A percentile compares a stretch with the other conserved stretches of the same genome.
These are phyloP conservation scores for Zoysia pacifica DNA, from an alignment of 176 grass and related monocot genomes.

Conservation along the genomic window DNA sequence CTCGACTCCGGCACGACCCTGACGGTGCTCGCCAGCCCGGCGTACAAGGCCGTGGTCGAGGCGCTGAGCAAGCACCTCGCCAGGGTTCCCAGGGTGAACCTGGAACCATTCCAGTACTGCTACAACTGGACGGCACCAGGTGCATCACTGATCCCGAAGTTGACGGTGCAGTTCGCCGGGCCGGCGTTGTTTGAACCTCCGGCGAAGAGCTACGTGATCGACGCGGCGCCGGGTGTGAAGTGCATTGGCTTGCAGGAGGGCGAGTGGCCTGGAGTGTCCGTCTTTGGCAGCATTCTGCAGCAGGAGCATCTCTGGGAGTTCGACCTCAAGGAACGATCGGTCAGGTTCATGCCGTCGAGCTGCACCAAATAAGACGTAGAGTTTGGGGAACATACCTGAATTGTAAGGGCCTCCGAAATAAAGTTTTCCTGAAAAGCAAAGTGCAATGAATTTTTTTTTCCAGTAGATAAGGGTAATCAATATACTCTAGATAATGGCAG, in stretches of 20 bases:
- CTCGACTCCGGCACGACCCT: slow-evolving; percentile 88
- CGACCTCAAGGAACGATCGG: slow-evolving; percentile 56
- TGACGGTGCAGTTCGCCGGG: slow-evolving; percentile 62
- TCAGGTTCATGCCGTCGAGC: slow-evolving; percentile 55
- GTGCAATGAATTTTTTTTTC: too few relatives aligned
- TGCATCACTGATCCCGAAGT: slow-evolving; percentile 39
- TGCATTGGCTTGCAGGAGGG: slow-evolving; percentile 71
- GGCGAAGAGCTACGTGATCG: slow-evolving; percentile 92
- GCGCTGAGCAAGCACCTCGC: slow-evolving; percentile 57
- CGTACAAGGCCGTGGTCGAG: slow-evolving; percentile 62
- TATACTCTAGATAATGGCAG: too few relatives aligned
- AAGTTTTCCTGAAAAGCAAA: too few relatives aligned
- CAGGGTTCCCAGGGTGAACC: slow-evolving; percentile 41
- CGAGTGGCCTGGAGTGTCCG: slow-evolving; percentile 59
- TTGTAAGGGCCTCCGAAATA: too few relatives aligned
- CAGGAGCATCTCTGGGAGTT: slow-evolving; percentile 98
- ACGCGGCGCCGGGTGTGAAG: slow-evolving; percentile 63
- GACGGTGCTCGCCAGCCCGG: slow-evolving; percentile 62
- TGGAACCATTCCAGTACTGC: slow-evolving; percentile 84
- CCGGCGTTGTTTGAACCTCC: slow-evolving; percentile 58
- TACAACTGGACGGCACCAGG: slow-evolving; percentile 73
- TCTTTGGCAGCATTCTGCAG: slow-evolving; percentile 84
- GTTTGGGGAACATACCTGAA: too few relatives aligned
- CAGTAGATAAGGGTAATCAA: too few relatives aligned
- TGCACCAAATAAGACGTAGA: slow-evolving; percentile 31